Evolutionary conservation across 2,329 filamentous ascomycete genomes (phyloP), one percentile per base, ranked within the genome.

Genomic region (Amesomyces nigricolor): DNA sequence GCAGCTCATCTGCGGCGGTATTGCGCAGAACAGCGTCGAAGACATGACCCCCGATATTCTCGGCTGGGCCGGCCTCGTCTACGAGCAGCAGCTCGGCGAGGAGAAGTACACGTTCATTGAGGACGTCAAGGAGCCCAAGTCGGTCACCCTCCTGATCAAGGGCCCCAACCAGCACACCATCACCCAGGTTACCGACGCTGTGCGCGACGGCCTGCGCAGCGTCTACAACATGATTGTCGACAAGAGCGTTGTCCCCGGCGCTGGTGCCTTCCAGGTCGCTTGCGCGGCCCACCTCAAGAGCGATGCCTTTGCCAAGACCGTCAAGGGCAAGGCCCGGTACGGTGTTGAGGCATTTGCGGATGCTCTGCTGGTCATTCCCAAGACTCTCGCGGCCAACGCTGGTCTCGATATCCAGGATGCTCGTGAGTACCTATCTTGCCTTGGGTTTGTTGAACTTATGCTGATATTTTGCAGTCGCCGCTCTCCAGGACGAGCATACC

Each of bases 201-300:
- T 97, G 44, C 85, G 94, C 52, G 94, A 99, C 70, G 94, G 94
- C 60, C 80, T 99, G 63, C 85, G 94, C 68, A 95, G 90, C 70
- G 94, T 97, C 48, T 97, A 96, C 82, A 99, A 99, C 79, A 96
- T 95, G 80, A 97, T 99, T 71, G 92, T 97, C n/a, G 94, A 99
- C 71, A 85, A 87, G 74, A 92, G 88, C 64, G 94, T 99, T 17
- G 90, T 99, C 26, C 94, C 94, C 1, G 94, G 94, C 56, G 94
- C 85, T 56, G 94, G 94, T 65, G 89, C 94, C 48, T 99, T 96
- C 83, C 94, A 99, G 73, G 86, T 99, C 45, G 91, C 94, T 32
- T 95, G 89, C 65, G 90, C 91, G 22, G 80, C 85, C 46, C 91
- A 96, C 72, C 79, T 99, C 59, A 88, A 87, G 70, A 91, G 90